Conservation (phyloP, 495 filamentous ascomycete genomes). For the Halenospora varia region DNA sequence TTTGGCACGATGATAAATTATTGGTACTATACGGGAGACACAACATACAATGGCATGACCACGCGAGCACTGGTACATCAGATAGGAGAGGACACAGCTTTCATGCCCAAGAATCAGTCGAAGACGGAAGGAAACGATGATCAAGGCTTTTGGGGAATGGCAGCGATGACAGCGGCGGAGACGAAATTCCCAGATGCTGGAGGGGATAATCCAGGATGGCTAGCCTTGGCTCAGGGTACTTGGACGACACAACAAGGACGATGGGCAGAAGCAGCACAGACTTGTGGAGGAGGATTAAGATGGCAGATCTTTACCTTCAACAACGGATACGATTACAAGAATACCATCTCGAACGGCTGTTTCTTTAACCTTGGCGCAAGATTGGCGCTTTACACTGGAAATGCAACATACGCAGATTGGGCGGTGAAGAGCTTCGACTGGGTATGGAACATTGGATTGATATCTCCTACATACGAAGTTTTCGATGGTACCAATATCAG, state of each 20-base stretch:
- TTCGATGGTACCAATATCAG: slow-evolving; percentile 53
- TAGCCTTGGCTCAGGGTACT: slow-evolving; percentile 65
- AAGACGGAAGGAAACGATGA: slow-evolving; percentile 63
- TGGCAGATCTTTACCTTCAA: slow-evolving; percentile 80
- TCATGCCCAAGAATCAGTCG: slow-evolving; percentile 59
- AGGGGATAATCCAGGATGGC: slow-evolving; percentile 55
- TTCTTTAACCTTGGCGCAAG: slow-evolving; percentile 61
- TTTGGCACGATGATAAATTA: slow-evolving; percentile 67
- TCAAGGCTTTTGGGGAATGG: slow-evolving; percentile 67
- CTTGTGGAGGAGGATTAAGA: slow-evolving; percentile 67
- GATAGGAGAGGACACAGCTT: slow-evolving; percentile 50
- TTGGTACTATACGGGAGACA: slow-evolving; percentile 63
- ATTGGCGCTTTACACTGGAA: slow-evolving; percentile 66
- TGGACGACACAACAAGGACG: slow-evolving; percentile 63
- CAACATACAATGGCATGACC: slow-evolving; percentile 52
- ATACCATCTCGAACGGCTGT: slow-evolving; percentile 44
- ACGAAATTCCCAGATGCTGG: slow-evolving; percentile 57
- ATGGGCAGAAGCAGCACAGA: slow-evolving; percentile 43
- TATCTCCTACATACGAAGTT: slow-evolving; percentile 42
- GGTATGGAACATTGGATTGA: slow-evolving; percentile 47
- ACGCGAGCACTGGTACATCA: slow-evolving; percentile 53
- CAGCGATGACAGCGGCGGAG: slow-evolving; percentile 67
- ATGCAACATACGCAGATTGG: slow-evolving; percentile 66
- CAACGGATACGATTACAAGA: slow-evolving; percentile 68
- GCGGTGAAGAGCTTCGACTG: slow-evolving; percentile 66